These are phyloP conservation scores for Chloranthus sessilifolius DNA, from an alignment of 164 flowering plant genomes.

Conservation along the genomic window DNA sequence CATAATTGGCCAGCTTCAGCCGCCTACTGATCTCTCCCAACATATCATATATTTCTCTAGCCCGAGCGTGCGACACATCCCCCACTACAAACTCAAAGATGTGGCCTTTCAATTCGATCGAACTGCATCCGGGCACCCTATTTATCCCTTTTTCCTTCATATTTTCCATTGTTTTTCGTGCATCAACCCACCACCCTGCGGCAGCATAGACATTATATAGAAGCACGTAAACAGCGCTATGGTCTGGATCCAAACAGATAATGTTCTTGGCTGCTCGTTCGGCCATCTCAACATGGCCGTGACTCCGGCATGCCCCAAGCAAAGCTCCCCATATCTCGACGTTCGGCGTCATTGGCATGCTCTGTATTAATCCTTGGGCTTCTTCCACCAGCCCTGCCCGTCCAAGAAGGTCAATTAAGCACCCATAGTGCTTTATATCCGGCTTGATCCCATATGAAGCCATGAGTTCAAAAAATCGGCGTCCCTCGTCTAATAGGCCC, in stretches of 20 bases:
- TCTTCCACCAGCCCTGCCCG: constrained; percentile 56
- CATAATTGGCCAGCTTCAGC: constrained; percentile 3
- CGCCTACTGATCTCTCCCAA: background rate
- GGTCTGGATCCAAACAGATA: constrained; percentile 6
- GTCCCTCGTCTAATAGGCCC: constrained; percentile 49
- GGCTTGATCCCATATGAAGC: constrained; percentile 45
- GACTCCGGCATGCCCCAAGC: constrained; percentile 10
- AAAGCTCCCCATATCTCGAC: constrained; percentile 10
- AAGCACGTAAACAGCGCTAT: constrained; percentile 2
- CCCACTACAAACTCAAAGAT: constrained; percentile 8
- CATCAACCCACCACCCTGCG: constrained; percentile 2
- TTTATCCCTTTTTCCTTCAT: background rate
- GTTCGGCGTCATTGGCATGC: constrained; percentile 29
- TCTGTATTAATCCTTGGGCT: constrained; percentile 37
- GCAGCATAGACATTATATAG: constrained; percentile 2
- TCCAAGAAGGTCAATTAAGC: constrained; percentile 64
- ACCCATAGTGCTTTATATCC: constrained; percentile 56
- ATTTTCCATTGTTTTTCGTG: background rate
- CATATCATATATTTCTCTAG: constrained; percentile 1
- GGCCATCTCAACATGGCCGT: constrained; percentile 4
- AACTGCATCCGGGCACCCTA: constrained; percentile 8
- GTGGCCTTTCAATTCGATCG: constrained; percentile 6
- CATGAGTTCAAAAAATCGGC: constrained; percentile 44
- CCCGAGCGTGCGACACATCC: constrained; percentile 4
- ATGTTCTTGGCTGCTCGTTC: constrained; percentile 2